Conservation (phyloP, 2,329 filamentous ascomycete genomes). For the Colletotrichum cuscutae region DNA sequence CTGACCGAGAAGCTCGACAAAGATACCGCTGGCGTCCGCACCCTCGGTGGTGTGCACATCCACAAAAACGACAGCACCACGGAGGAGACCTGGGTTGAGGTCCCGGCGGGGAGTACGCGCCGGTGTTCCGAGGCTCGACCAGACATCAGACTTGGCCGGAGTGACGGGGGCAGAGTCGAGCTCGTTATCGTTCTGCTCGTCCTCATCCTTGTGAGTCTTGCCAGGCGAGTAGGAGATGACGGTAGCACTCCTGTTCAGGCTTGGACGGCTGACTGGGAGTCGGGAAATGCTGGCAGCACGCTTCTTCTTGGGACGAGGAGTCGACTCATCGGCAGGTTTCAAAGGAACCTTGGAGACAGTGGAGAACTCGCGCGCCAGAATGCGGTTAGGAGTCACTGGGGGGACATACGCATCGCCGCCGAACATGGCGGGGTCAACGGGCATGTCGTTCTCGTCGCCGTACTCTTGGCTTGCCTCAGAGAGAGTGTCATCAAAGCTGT, state of each 20-base stretch:
- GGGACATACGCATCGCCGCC: conserved; percentile 42
- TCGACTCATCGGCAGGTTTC: conserved; percentile 72
- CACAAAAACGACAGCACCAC: conserved; percentile 81
- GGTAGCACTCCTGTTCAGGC: conserved; percentile 58
- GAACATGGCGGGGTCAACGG: conserved; percentile 60
- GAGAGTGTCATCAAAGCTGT: conserved; percentile 55
- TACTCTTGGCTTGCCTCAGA: conserved; percentile 75
- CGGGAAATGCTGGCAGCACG: conserved; percentile 63
- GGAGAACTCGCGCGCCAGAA: conserved; percentile 67
- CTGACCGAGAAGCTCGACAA: conserved; percentile 79
- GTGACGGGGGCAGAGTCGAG: conserved; percentile 51
- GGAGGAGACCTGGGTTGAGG: conserved; percentile 64
- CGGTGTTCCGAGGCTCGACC: conserved; percentile 66
- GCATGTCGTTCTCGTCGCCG: conserved; percentile 72
- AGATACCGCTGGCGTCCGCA: conserved; percentile 82
- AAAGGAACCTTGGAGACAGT: conserved; percentile 83
- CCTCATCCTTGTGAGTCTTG: conserved; percentile 51
- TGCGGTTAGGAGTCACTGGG: conserved; percentile 67
- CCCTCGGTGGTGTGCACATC: conserved; percentile 88
- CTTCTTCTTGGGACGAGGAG: conserved; percentile 59
- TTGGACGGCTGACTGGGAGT: conserved; percentile 55
- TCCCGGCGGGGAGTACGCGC: conserved; percentile 66
- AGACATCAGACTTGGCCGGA: conserved; percentile 60
- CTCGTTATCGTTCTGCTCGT: conserved; percentile 40
- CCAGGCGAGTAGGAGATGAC: conserved; percentile 66